Evolutionary conservation across 306 rosid genomes (phyloP).

Genomic region (Malus fusca): DNA sequence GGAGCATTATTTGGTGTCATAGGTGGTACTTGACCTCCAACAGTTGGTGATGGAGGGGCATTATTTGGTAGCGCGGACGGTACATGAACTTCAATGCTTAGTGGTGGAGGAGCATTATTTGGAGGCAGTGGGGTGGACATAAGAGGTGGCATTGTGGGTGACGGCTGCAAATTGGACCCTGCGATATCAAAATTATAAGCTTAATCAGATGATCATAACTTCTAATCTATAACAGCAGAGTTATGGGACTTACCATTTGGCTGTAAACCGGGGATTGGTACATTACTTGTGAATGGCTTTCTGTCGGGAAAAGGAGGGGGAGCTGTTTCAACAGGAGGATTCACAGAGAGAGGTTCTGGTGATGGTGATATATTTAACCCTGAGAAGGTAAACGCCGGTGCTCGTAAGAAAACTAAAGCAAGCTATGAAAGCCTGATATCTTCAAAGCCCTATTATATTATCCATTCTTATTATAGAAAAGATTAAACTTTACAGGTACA

Average conservation of each 20-base stretch:
- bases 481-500: neutral
- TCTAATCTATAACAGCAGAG: neutral
- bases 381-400: constrained; percentile 15
- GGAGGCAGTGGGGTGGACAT: constrained; percentile 35
- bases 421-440: neutral
- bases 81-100: constrained; percentile 27
- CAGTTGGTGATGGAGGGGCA: constrained; percentile 24
- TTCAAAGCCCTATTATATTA: neutral
- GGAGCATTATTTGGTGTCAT: constrained; percentile 20
- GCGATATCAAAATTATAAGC: constrained; percentile 25
- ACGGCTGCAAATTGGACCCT: constrained; percentile 47
- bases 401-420: constrained; percentile 6
- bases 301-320: constrained; percentile 27
- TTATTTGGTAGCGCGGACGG: constrained; percentile 24
- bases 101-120: constrained; percentile 34
- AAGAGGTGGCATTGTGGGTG: constrained; percentile 35
- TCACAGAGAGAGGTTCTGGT: constrained; percentile 30
- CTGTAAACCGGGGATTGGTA: constrained; percentile 38
- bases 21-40: constrained; percentile 23
- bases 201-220: constrained; percentile 12
- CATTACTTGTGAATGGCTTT: constrained; percentile 30
- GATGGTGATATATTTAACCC: constrained; percentile 49
- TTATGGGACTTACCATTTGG: constrained; percentile 43
- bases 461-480: neutral
- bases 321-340: constrained; percentile 37